Conservation (phyloP, 2,329 filamentous ascomycete species). For the Byssoonygena ceratinophila region DNA sequence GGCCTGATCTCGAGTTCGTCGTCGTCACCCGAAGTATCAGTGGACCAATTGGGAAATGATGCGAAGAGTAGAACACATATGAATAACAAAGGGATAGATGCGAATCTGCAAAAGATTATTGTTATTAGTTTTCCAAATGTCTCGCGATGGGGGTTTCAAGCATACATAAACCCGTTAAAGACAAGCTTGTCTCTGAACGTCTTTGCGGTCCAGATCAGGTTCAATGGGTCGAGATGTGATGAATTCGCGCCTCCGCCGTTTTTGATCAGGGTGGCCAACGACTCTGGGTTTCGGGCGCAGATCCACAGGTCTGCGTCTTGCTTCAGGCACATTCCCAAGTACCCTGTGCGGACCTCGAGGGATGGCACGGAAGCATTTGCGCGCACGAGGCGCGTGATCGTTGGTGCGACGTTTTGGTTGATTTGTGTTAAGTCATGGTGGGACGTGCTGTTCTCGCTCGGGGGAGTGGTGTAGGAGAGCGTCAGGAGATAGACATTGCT, state of each 20-base stretch:
- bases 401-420: not conserved
- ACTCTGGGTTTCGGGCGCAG: not conserved
- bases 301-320: not conserved
- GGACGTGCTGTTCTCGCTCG: not conserved
- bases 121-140: no score
- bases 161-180: not conserved
- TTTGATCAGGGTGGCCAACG: not conserved
- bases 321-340: not conserved
- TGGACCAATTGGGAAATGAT: not conserved
- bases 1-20: not conserved
- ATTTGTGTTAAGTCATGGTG: not conserved
- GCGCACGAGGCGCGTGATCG: not conserved
- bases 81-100: not conserved
- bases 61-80: not conserved
- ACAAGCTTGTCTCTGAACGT: not conserved
- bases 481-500: not conserved
- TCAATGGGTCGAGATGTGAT: not conserved
- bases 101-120: not conserved
- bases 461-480: not conserved
- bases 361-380: not conserved
- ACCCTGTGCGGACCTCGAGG: not conserved
- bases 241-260: not conserved
- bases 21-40: not conserved
- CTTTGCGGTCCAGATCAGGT: not conserved
- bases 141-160: no score